Evolutionary conservation across 1,284 basidiomycete genomes (phyloP).

Genomic region (Rhodotorula sp.): DNA sequence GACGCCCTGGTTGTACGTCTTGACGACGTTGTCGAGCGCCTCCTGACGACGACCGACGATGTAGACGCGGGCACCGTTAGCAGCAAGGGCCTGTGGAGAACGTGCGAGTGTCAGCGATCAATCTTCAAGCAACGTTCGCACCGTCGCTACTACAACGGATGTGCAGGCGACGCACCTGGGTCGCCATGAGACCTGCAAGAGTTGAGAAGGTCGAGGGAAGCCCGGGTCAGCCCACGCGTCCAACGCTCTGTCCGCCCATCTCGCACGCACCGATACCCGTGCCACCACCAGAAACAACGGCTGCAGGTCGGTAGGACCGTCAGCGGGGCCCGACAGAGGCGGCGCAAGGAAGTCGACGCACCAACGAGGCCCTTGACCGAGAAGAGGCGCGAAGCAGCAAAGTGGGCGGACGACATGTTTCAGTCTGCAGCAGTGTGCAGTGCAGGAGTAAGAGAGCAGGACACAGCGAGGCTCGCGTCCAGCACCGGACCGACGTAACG

Average conservation of each 20-base stretch:
- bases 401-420: constrained; percentile 11
- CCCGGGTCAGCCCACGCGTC: neutral
- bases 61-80: constrained; percentile 78
- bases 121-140: neutral
- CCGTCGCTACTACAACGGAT: constrained; percentile 44
- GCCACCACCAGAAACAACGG: constrained; percentile 74
- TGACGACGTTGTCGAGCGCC: constrained; percentile 53
- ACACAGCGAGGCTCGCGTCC: neutral
- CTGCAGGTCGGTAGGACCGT: constrained; percentile 50
- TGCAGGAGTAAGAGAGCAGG: neutral
- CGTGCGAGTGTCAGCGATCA: neutral
- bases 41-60: constrained; percentile 61
- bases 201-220: neutral
- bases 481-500: neutral
- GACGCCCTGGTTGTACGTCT: constrained; percentile 52
- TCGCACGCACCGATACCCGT: constrained; percentile 63
- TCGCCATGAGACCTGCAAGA: constrained; percentile 60
- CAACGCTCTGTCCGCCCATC: no score
- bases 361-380: constrained; percentile 21
- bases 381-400: constrained; percentile 18
- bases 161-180: constrained; percentile 51
- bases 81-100: constrained; percentile 58
- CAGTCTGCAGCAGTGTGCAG: neutral
- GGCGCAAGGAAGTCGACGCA: neutral
- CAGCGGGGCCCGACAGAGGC: neutral